Conservation (phyloP, 2,329 filamentous ascomycete genomes). For the Myriangium duriaei region DNA sequence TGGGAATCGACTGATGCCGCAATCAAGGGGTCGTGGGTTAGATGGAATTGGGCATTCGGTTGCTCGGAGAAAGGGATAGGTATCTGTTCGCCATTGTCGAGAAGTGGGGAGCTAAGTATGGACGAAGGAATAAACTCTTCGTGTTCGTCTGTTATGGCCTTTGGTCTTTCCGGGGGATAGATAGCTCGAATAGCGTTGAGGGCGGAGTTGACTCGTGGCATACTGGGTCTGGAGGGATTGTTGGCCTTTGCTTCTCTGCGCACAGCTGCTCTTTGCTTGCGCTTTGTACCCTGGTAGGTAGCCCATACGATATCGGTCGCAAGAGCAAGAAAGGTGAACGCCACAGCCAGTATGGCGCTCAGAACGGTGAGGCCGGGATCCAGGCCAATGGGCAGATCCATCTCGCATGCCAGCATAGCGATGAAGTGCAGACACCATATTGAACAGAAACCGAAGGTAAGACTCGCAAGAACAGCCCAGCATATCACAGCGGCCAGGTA, state of each 20-base stretch:
- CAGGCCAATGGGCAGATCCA: conserved; percentile 21
- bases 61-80: not conserved
- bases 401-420: conserved; percentile 23
- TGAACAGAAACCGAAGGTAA: conserved; percentile 24
- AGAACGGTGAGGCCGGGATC: conserved; percentile 19
- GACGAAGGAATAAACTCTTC: not conserved
- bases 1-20: not conserved
- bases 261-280: conserved; percentile 4
- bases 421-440: conserved; percentile 24
- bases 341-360: conserved; percentile 12
- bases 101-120: not conserved
- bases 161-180: not conserved
- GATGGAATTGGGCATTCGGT: not conserved
- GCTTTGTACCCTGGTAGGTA: conserved; percentile 13
- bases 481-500: conserved; percentile 19
- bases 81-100: not conserved
- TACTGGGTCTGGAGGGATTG: not conserved
- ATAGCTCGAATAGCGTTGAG: not conserved
- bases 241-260: conserved; percentile 1
- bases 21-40: not conserved
- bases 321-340: conserved; percentile 15
- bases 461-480: conserved; percentile 20
- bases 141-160: not conserved
- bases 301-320: conserved; percentile 19
- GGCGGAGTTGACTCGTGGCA: not conserved